Conservation (phyloP, 169 alveolate genomes). For the Plasmodium berghei region DNA sequence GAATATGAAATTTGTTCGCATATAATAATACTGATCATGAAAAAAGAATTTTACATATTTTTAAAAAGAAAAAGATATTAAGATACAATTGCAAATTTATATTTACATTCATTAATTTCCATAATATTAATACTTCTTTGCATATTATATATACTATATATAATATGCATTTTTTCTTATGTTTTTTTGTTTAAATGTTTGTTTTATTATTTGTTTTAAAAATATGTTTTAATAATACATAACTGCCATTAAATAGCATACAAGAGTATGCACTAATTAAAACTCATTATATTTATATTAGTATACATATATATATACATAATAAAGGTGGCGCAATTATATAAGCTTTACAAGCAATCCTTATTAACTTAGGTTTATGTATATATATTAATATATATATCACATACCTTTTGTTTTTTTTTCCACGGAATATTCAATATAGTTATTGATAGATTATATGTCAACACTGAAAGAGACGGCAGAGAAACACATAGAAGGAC, state of each 20-base stretch:
- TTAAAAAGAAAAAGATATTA: too few species aligned
- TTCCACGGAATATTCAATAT: constrained; percentile 17
- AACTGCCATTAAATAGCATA: constrained; percentile 29
- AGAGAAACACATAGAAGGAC: constrained; percentile 23
- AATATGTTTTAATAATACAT: constrained; percentile 4
- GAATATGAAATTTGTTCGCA: too few species aligned
- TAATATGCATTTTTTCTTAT: background rate
- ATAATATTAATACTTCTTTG: background rate
- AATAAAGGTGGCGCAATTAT: background rate
- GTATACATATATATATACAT: constrained; percentile 13
- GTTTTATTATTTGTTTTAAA: constrained; percentile 12
- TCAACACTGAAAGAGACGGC: constrained; percentile 24
- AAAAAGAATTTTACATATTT: too few species aligned
- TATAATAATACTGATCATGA: too few species aligned
- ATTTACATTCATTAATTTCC: too few species aligned
- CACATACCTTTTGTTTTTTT: constrained; percentile 5
- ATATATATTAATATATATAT: constrained; percentile 1
- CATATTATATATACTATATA: background rate
- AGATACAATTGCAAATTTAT: too few species aligned
- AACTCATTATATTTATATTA: background rate
- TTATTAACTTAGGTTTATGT: constrained; percentile 13
- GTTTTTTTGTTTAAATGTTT: constrained; percentile 5
- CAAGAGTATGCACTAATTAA: constrained; percentile 41
- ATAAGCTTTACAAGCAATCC: background rate
- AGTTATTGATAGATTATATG: constrained; percentile 21